Percentiles rank a stretch among this genome's conserved stretches.
phyloP scores from a whole-genome alignment of 78 protist species.

The Dictyostelium firmibasis region DNA sequence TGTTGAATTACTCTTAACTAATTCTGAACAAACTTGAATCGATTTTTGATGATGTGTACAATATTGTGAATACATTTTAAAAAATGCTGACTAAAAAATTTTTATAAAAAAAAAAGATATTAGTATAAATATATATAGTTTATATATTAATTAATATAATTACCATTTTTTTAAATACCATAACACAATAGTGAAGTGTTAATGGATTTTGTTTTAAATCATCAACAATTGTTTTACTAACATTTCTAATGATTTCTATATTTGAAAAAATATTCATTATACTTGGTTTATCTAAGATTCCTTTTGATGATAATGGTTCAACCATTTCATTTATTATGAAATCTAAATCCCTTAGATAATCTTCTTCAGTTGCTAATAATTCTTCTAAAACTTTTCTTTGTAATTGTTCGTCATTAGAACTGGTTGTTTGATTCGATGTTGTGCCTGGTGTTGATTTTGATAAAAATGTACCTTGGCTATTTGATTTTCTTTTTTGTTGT shows the following conservation, averaged over 20 bases:
- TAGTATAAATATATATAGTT: no score
- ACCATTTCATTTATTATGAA: conserved; percentile 32
- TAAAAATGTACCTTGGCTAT: background rate
- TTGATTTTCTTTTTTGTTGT: background rate
- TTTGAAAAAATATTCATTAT: conserved; percentile 19
- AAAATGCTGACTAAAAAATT: conserved; percentile 54
- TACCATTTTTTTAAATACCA: conserved; percentile 45
- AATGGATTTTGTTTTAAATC: conserved; percentile 11
- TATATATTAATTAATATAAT: background rate
- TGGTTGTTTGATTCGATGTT: background rate
- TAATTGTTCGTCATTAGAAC: background rate
- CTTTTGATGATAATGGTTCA: conserved; percentile 13
- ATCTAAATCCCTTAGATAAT: conserved; percentile 50
- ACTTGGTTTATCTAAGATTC: background rate
- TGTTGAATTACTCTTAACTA: conserved; percentile 8
- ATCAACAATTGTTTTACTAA: conserved; percentile 15
- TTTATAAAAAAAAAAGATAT: no score
- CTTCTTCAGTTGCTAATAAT: conserved; percentile 41
- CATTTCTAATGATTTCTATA: conserved; percentile 58
- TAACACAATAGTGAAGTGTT: background rate
- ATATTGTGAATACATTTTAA: conserved; percentile 78
- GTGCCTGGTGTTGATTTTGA: background rate
- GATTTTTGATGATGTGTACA: conserved; percentile 54
- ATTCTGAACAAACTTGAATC: background rate
- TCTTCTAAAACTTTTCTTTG: conserved; percentile 17